phyloP scores from a whole-genome alignment of 2,329 filamentous ascomycete genomes.

The Botrytis deweyae region DNA sequence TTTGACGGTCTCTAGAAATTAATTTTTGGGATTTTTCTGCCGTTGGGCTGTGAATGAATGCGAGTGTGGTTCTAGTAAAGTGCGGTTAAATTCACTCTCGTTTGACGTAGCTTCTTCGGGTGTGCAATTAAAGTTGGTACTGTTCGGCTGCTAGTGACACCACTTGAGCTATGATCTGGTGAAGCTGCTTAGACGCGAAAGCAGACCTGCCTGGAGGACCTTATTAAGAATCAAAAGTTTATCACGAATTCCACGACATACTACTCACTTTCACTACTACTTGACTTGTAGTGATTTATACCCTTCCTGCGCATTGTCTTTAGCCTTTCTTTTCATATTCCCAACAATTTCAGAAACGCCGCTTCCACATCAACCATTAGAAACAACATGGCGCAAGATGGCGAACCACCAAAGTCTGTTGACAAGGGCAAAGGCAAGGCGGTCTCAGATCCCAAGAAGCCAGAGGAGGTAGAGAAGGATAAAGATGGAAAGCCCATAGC shows the following conservation, averaged over 20 bases:
- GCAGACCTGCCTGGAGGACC: conserved; percentile 23
- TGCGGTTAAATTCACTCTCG: not conserved
- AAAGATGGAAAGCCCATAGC: conserved; percentile 68
- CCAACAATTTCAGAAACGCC: conserved; percentile 12
- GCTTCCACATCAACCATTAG: conserved; percentile 24
- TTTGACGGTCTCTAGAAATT: not conserved
- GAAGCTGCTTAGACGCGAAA: conserved; percentile 24
- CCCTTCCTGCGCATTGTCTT: conserved; percentile 17
- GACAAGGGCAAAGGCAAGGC: conserved; percentile 98
- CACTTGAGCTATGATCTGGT: conserved; percentile 23
- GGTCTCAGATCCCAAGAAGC: conserved; percentile 60
- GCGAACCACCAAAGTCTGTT: conserved; percentile 76
- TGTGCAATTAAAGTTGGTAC: conserved; percentile 17
- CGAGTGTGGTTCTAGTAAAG: not conserved
- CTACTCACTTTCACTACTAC: conserved; percentile 21
- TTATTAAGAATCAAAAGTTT: conserved; percentile 30
- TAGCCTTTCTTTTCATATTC: conserved; percentile 12
- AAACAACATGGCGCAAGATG: conserved; percentile 84
- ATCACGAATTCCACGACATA: conserved; percentile 37
- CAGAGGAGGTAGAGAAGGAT: conserved; percentile 57
- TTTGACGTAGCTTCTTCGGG: not conserved
- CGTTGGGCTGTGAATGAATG: conserved; percentile 5
- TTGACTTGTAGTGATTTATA: conserved; percentile 13
- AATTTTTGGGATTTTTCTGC: conserved; percentile 18
- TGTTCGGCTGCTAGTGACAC: conserved; percentile 19